Conservation (phyloP, 2,329 filamentous ascomycete species). For the Ceratocystis huliohia region DNA sequence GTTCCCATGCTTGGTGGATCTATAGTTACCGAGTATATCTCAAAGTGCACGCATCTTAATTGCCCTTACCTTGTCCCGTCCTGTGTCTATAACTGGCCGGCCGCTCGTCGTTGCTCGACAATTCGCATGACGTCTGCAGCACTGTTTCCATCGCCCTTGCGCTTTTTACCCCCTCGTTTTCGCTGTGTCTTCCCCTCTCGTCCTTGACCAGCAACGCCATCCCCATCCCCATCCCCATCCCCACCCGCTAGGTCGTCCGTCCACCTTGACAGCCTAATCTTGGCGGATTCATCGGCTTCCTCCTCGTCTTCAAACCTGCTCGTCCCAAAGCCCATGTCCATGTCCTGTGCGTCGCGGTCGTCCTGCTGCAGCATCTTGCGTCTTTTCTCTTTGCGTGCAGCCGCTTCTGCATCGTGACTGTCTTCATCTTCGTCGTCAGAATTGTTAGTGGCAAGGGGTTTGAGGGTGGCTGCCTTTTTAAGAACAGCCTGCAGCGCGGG, state of each 20-base stretch:
- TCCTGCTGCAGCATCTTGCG: conserved; percentile 61
- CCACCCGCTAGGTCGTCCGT: conserved; percentile 33
- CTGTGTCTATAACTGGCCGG: neutral
- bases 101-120: conserved; percentile 43
- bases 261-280: conserved; percentile 57
- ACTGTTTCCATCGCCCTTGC: conserved; percentile 66
- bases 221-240: conserved; percentile 34
- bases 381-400: conserved; percentile 52
- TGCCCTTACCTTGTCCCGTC: neutral
- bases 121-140: conserved; percentile 68
- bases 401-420: conserved; percentile 31
- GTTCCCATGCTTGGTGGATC: neutral
- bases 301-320: conserved; percentile 81
- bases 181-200: conserved; percentile 39
- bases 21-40: too few relatives aligned
- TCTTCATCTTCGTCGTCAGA: conserved; percentile 28
- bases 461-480: conserved; percentile 64
- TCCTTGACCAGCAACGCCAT: conserved; percentile 27
- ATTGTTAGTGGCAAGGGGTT: conserved; percentile 33
- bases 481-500: conserved; percentile 72
- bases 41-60: neutral
- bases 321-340: conserved; percentile 89
- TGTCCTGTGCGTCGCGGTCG: conserved; percentile 73
- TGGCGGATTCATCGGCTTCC: conserved; percentile 52
- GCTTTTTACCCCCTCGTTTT: conserved; percentile 61